Base-by-base conservation (phyloP, 495 filamentous ascomycete genomes). In the Podospora fimiseda region DNA sequence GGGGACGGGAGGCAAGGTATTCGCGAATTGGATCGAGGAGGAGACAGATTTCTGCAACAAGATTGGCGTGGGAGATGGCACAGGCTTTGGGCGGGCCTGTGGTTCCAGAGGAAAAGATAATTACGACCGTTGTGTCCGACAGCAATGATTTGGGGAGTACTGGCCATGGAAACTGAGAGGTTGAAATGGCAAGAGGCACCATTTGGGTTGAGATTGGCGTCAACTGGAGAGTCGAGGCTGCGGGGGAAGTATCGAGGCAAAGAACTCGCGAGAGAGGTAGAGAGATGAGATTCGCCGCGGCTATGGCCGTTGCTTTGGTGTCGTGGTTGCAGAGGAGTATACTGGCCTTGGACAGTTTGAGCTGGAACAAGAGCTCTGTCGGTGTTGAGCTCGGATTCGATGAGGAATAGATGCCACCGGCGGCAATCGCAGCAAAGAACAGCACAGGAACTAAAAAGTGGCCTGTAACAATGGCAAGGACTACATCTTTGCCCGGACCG, bases 101-200 rank as follows among this genome's bases (percentile, higher is more conserved):
- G 2, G 89, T 94, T 7, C 89, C 89, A 23, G 84, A 88, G 18
- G 89, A 92, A 70, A 93, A 94, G 64, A 91, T 86, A 62, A 94
- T 83, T 27, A 86, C 90, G 39, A 64, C 58, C 9, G 53, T 57
- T 47, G 45, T 64, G 37, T 57, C 58, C 14, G 1, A 56, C 63
- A 55, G 74, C 70, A 7, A 72, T 79, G 43, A 80, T 73, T 37
- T 67, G 61, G 19, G 60, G 48, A 75, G 75, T 78, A n/a, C 66
- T 55, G 42, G 76, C 52, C 36, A 53, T 60, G 7, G 58, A 38
- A 3, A 55, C 53, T 21, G 69, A 62, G 13, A 67, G 44, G 24
- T 60, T 48, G 33, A 66, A 39, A 20, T 41, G 45, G 1, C 33
- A 41, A 9, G 42, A 43, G 13, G 50, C 53, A 9, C 30, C 36